Percentiles rank a stretch among this genome's conserved stretches.
Evolutionary conservation across 2,329 filamentous ascomycete species (phyloP).

Genomic region (Bertia moriformis): DNA sequence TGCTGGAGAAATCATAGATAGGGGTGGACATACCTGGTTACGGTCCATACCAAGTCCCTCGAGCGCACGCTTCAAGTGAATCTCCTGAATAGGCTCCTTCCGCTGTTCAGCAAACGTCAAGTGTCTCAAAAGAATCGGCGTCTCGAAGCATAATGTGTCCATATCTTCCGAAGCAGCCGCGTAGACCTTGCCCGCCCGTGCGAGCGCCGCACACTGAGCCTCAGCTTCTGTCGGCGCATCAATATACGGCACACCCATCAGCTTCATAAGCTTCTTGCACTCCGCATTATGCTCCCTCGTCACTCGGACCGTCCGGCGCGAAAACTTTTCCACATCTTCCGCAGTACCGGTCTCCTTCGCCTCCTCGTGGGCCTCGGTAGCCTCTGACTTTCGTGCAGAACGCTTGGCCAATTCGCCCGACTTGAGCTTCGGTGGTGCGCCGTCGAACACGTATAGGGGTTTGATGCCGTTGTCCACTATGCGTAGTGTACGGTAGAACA

Average conservation of each 20-base stretch:
- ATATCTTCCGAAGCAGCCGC: conserved; percentile 96
- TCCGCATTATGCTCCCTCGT: conserved; percentile 92
- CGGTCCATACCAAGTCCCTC: conserved; percentile 79
- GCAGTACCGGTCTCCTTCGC: conserved; percentile 95
- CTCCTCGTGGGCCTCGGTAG: conserved; percentile 77
- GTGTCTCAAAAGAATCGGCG: conserved; percentile 79
- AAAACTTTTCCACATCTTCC: conserved; percentile 96
- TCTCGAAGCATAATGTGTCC: conserved; percentile 92
- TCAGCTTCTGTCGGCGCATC: conserved; percentile 93
- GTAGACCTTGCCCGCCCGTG: conserved; percentile 85
- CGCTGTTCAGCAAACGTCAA: conserved; percentile 94
- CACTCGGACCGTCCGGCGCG: conserved; percentile 77
- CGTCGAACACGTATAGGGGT: conserved; percentile 94
- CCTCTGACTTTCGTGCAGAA: conserved; percentile 87
- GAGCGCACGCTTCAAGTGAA: conserved; percentile 73
- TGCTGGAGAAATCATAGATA: too few species aligned
- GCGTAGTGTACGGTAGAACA: conserved; percentile 96
- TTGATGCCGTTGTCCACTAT: conserved; percentile 99
- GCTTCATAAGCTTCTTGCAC: conserved; percentile 74
- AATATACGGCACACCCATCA: conserved; percentile 95
- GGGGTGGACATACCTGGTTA: conserved; percentile 20
- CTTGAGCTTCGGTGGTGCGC: conserved; percentile 91
- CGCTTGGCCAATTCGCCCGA: conserved; percentile 93
- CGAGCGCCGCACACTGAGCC: conserved; percentile 84
- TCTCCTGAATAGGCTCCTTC: conserved; percentile 95